Conservation (phyloP, 768 basidiomycete species). For the Filobasidium floriforme region DNA sequence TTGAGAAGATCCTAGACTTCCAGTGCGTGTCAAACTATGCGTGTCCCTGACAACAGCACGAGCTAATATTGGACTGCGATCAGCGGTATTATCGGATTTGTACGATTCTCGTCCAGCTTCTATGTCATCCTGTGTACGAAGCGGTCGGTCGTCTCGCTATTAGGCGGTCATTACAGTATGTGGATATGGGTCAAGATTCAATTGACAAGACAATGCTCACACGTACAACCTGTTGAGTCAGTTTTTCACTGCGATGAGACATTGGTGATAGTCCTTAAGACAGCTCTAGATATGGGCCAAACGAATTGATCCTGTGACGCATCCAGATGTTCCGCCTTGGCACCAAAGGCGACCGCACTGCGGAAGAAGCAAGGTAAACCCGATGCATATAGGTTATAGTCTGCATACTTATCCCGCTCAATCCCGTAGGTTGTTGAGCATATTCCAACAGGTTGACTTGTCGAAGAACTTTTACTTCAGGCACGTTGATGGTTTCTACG, state of each 20-base stretch:
- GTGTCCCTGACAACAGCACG: background rate
- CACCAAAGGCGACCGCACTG: conserved; percentile 75
- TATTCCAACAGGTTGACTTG: conserved; percentile 95
- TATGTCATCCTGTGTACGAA: conserved; percentile 88
- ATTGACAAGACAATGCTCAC: no score
- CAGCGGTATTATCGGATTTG: conserved; percentile 59
- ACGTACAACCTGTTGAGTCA: conserved; percentile 14
- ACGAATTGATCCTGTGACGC: background rate
- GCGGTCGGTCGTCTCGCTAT: conserved; percentile 79
- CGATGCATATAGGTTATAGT: background rate
- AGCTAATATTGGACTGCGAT: background rate
- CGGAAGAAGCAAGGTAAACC: conserved; percentile 67
- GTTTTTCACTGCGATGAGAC: conserved; percentile 91
- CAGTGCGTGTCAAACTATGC: conserved; percentile 65
- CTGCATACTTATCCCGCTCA: background rate
- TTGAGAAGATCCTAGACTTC: conserved; percentile 69
- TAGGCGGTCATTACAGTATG: conserved; percentile 78
- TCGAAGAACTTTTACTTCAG: conserved; percentile 99
- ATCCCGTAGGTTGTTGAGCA: conserved; percentile 58
- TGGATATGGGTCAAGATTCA: background rate
- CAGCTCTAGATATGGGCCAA: background rate
- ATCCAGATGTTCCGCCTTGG: conserved; percentile 55
- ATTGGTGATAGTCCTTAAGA: conserved; percentile 53
- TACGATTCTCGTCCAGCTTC: conserved; percentile 90
- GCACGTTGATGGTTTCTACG: conserved; percentile 45